Conservation (phyloP, 495 filamentous ascomycete species). For the Neurospora hispaniola region DNA sequence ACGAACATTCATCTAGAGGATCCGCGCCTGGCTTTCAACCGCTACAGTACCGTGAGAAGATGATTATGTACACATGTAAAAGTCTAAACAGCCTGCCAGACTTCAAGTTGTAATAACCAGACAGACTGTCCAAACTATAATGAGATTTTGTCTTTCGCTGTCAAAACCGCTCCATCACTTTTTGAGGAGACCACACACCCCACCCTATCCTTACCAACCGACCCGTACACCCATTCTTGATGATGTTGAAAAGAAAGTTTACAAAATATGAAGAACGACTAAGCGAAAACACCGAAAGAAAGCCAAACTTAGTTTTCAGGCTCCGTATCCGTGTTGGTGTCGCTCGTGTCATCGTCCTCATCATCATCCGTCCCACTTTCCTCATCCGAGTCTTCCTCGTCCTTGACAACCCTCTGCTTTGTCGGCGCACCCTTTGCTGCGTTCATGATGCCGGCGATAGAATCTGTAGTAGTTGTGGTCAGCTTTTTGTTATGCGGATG, state of each 20-base stretch:
- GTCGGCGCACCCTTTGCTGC: constrained; percentile 55
- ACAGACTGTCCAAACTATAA: not conserved
- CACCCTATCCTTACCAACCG: not conserved
- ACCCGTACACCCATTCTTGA: not conserved
- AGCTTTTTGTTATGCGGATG: constrained; percentile 16
- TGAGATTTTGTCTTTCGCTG: not conserved
- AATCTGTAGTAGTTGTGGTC: constrained; percentile 47
- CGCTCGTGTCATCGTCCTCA: constrained; percentile 65
- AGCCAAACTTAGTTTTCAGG: constrained; percentile 34
- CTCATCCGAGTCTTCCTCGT: constrained; percentile 53
- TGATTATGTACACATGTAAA: not conserved
- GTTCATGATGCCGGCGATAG: constrained; percentile 89
- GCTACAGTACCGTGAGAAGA: not conserved
- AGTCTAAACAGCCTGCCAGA: not conserved
- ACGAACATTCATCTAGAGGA: too few relatives aligned
- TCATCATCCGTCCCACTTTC: constrained; percentile 88
- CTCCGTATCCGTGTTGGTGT: constrained; percentile 74
- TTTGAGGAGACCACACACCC: not conserved
- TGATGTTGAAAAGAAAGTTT: not conserved
- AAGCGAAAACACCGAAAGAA: not conserved
- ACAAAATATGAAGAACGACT: not conserved
- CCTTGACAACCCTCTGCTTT: constrained; percentile 42
- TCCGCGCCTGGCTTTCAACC: too few relatives aligned
- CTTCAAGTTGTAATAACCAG: not conserved
- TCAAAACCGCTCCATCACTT: not conserved